These are phyloP conservation scores for Fimicolochytrium jonesii DNA, from an alignment of 192 early-diverging fungal genomes.

Conservation along the genomic window DNA sequence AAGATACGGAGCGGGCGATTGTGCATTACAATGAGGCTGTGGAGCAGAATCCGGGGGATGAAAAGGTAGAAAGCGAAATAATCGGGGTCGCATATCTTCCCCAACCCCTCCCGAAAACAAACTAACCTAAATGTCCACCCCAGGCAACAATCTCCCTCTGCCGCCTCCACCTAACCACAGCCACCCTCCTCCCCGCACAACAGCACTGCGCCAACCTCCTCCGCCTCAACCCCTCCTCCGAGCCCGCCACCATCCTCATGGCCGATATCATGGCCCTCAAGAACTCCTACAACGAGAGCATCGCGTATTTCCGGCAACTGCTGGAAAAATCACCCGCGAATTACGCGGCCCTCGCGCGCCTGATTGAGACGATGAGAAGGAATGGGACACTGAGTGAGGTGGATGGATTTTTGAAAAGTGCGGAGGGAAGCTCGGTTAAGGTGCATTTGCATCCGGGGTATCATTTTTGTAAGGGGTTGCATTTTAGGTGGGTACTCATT, in stretches of 20 bases:
- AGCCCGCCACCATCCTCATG: conserved; percentile 48
- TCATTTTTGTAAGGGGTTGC: conserved; percentile 51
- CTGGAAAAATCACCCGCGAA: conserved; percentile 36
- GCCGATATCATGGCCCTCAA: conserved; percentile 46
- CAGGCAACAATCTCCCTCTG: conserved; percentile 40
- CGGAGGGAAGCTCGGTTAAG: conserved; percentile 32
- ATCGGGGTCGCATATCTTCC: no score
- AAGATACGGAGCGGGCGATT: conserved; percentile 34
- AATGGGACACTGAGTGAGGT: conserved; percentile 44
- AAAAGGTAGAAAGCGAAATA: conserved; percentile 31
- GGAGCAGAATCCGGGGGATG: conserved; percentile 30
- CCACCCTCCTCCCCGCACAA: conserved; percentile 44
- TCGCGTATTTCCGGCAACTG: conserved; percentile 39
- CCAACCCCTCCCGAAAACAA: conserved; percentile 15
- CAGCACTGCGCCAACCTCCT: conserved; percentile 40
- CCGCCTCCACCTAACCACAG: conserved; percentile 29
- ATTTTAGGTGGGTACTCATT: conserved; percentile 26
- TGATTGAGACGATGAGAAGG: conserved; percentile 44
- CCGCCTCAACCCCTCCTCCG: conserved; percentile 24
- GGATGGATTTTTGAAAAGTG: conserved; percentile 26
- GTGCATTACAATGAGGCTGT: conserved; percentile 42
- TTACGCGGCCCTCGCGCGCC: conserved; percentile 33
- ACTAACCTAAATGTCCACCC: conserved; percentile 14
- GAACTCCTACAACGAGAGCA: conserved; percentile 32
- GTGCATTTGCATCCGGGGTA: conserved; percentile 41